phyloP scores from a whole-genome alignment of 108 stramenopile genomes.

The Cylindrotheca closterium region DNA sequence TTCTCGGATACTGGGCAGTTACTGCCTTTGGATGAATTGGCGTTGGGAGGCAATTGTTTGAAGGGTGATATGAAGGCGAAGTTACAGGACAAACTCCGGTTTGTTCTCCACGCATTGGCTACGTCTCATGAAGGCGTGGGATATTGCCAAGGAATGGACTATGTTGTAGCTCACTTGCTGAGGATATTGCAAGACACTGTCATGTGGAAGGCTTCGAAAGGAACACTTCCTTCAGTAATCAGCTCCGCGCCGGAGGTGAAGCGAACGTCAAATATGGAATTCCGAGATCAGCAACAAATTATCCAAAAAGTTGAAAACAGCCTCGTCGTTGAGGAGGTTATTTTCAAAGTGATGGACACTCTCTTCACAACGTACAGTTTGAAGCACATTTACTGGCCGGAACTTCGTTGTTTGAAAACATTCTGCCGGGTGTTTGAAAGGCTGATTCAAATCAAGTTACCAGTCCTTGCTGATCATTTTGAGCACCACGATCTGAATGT shows the following conservation, averaged over 20 bases:
- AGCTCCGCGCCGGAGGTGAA: constrained; percentile 7
- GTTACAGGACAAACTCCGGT: constrained; percentile 77
- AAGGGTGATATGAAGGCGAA: constrained; percentile 72
- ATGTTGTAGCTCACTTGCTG: constrained; percentile 86
- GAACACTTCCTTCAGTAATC: constrained; percentile 43
- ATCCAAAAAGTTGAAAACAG: constrained; percentile 43
- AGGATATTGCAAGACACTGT: constrained; percentile 85
- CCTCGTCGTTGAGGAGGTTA: constrained; percentile 74
- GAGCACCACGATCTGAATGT: constrained; percentile 89
- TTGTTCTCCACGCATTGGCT: constrained; percentile 78
- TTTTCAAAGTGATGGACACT: constrained; percentile 78
- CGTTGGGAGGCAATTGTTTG: constrained; percentile 71
- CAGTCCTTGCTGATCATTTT: constrained; percentile 88
- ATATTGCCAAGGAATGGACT: constrained; percentile 92
- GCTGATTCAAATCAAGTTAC: constrained; percentile 80
- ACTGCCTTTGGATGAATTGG: constrained; percentile 50
- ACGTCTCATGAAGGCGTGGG: constrained; percentile 79
- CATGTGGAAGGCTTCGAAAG: constrained; percentile 54
- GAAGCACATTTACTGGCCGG: constrained; percentile 88
- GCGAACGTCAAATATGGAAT: neutral
- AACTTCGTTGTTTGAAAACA: constrained; percentile 83
- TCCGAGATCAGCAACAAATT: constrained; percentile 11
- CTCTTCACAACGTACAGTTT: constrained; percentile 81
- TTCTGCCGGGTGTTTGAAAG: constrained; percentile 85
- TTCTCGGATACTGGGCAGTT: neutral